These are phyloP conservation scores for Chenopodium formosanum DNA, from an alignment of 148 eudicot genomes.

Conservation along the genomic window DNA sequence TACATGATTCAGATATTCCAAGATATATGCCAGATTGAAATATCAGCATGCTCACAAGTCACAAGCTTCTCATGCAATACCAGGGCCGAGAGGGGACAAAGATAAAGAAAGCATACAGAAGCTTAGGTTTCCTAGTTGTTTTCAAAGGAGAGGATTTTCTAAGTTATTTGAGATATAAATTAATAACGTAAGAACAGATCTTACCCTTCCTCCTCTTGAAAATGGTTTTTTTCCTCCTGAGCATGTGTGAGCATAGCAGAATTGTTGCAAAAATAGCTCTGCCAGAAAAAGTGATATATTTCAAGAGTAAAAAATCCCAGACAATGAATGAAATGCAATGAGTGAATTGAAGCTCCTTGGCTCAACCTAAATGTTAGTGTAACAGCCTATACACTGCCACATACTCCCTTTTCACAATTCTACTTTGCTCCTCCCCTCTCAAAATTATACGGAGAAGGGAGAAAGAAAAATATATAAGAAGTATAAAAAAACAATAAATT, in stretches of 20 bases:
- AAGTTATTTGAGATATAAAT: not conserved
- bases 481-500: not conserved
- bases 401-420: not conserved
- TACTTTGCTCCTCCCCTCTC: not conserved
- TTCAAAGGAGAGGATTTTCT: not conserved
- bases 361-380: not conserved
- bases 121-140: not conserved
- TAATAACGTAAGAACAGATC: slow-evolving; percentile 13
- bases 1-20: not conserved
- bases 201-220: slow-evolving; percentile 74
- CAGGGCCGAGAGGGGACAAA: not conserved
- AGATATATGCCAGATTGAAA: not conserved
- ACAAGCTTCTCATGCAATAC: not conserved
- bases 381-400: not conserved
- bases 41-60: not conserved
- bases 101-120: not conserved
- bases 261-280: slow-evolving; percentile 87
- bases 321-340: not conserved
- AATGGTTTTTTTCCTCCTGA: slow-evolving; percentile 64
- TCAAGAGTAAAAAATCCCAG: not conserved
- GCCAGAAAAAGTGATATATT: slow-evolving; percentile 11
- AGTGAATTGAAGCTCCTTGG: not conserved
- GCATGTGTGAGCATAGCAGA: slow-evolving; percentile 91
- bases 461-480: not conserved
- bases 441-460: not conserved